These are phyloP conservation scores for Juncus inflexus DNA, from an alignment of 176 grass and related monocot genomes.

Conservation along the genomic window DNA sequence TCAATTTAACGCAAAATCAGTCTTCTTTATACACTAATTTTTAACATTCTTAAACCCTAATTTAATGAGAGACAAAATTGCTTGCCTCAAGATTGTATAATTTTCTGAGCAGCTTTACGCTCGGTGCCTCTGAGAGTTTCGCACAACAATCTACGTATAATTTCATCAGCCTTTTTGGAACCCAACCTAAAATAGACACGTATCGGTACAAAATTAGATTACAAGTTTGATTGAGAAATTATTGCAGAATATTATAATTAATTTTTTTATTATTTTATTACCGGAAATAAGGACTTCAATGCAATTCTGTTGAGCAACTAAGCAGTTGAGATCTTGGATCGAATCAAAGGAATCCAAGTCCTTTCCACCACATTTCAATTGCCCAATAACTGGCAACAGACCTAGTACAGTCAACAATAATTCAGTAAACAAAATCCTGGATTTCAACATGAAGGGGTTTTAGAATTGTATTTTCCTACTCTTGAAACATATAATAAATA, in stretches of 20 bases:
- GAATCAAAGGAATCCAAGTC: slow-evolving; percentile 39
- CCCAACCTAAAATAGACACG: slow-evolving; percentile 44
- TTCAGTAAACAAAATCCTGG: not conserved
- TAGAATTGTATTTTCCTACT: not conserved
- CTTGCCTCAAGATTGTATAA: slow-evolving; percentile 88
- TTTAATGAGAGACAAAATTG: slow-evolving; percentile 22
- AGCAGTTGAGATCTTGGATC: slow-evolving; percentile 43
- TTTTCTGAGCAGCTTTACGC: slow-evolving; percentile 64
- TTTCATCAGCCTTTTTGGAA: slow-evolving; percentile 89
- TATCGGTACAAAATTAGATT: too few species aligned
- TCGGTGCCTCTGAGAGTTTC: slow-evolving; percentile 69
- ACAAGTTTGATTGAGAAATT: too few species aligned
- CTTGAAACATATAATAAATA: slow-evolving; percentile 23
- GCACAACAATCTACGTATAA: slow-evolving; percentile 78
- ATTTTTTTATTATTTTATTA: slow-evolving; percentile 32
- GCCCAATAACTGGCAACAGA: slow-evolving; percentile 71
- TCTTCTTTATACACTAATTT: not conserved
- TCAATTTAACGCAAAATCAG: slow-evolving; percentile 10
- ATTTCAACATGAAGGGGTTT: not conserved
- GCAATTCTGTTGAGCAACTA: slow-evolving; percentile 47
- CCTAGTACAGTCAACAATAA: slow-evolving; percentile 35
- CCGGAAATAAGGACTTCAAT: slow-evolving; percentile 69
- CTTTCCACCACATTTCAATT: slow-evolving; percentile 51
- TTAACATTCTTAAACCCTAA: not conserved
- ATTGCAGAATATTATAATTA: too few species aligned